Conservation (phyloP, 2,329 filamentous ascomycete species). For the Sporothrix schenckii region DNA sequence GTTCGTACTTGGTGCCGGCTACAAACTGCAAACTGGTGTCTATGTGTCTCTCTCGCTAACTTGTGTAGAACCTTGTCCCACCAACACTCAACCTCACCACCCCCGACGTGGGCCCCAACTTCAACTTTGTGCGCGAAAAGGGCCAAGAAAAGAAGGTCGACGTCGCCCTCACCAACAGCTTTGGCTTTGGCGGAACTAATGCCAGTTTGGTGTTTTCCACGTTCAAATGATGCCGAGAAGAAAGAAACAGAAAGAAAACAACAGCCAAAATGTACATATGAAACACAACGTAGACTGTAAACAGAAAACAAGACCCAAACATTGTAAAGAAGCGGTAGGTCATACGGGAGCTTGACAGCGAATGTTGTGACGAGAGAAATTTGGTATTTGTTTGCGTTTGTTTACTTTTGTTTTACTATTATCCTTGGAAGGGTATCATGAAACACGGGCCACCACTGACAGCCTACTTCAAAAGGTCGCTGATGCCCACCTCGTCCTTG, state of each 20-base stretch:
- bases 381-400: background rate
- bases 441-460: background rate
- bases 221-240: conserved; percentile 33
- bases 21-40: no score
- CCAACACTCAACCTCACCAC: conserved; percentile 82
- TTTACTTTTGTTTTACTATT: background rate
- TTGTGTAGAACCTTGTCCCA: conserved; percentile 71
- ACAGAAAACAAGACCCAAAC: no score
- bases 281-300: no score
- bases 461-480: conserved; percentile 17
- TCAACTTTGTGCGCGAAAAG: conserved; percentile 79
- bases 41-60: background rate
- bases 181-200: conserved; percentile 97
- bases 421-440: conserved; percentile 13
- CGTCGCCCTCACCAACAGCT: conserved; percentile 88
- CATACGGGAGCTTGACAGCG: no score
- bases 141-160: conserved; percentile 71
- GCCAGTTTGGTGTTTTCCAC: conserved; percentile 79
- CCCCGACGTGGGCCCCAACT: conserved; percentile 68
- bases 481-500: conserved; percentile 57
- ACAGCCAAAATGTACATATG: no score
- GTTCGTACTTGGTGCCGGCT: conserved; percentile 52
- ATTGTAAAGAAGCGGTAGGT: no score
- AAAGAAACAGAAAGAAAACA: no score
- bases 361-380: no score